These are phyloP conservation scores for Botrytis paeoniae DNA, from an alignment of 2,329 filamentous ascomycete species.

Conservation along the genomic window DNA sequence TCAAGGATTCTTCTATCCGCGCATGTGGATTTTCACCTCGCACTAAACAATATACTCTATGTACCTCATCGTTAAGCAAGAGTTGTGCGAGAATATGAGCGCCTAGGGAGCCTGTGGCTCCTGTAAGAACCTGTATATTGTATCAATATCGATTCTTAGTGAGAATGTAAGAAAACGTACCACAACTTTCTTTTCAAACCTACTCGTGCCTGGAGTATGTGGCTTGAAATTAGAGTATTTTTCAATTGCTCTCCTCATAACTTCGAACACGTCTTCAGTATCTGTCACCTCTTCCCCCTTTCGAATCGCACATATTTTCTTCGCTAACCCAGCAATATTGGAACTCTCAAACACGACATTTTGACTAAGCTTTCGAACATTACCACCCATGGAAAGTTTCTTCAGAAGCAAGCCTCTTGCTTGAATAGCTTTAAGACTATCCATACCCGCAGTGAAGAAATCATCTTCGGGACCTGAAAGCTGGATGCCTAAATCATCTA, in stretches of 20 bases:
- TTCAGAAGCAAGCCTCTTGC: conserved; percentile 51
- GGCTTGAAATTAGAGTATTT: conserved; percentile 42
- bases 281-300: conserved; percentile 18
- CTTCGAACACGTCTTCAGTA: conserved; percentile 35
- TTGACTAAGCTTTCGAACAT: conserved; percentile 43
- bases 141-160: not conserved
- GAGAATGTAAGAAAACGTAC: not conserved
- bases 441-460: conserved; percentile 56
- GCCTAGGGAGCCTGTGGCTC: conserved; percentile 55
- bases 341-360: conserved; percentile 59
- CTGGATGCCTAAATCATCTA: conserved; percentile 8
- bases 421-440: conserved; percentile 55
- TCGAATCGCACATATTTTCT: conserved; percentile 43
- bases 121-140: conserved; percentile 51
- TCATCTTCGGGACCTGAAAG: conserved; percentile 42
- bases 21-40: conserved; percentile 39
- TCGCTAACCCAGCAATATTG: conserved; percentile 46
- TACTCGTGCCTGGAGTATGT: not conserved
- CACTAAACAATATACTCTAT: conserved; percentile 50
- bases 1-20: conserved; percentile 39
- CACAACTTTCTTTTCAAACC: not conserved
- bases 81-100: conserved; percentile 57
- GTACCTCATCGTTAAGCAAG: conserved; percentile 53
- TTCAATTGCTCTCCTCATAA: conserved; percentile 46
- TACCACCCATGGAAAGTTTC: conserved; percentile 47